A percentile compares a stretch with the other conserved stretches of the same genome.
Conservation (phyloP, 2,329 filamentous ascomycete genomes). For the Trichoderma brevicompactum region DNA sequence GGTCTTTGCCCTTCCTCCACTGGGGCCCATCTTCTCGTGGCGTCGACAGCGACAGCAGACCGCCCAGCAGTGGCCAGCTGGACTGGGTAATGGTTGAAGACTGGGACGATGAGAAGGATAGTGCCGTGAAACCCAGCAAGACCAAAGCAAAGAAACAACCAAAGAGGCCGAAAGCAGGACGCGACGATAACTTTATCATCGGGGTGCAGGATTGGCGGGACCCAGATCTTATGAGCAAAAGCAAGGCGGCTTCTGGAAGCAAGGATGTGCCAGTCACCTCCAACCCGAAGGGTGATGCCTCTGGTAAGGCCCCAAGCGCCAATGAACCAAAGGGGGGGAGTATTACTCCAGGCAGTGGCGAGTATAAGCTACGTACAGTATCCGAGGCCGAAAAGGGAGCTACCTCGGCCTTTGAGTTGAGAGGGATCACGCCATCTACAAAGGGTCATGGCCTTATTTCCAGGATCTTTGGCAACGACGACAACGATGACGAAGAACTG, state of each 20-base stretch:
- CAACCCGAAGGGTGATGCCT: slow-evolving; percentile 16
- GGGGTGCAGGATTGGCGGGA: slow-evolving; percentile 89
- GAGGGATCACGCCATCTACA: slow-evolving; percentile 35
- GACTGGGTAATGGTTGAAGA: slow-evolving; percentile 74
- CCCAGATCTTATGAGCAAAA: slow-evolving; percentile 57
- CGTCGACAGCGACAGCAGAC: slow-evolving; percentile 60
- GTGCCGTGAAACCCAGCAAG: slow-evolving; percentile 47
- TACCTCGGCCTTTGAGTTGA: neutral
- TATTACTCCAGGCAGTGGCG: slow-evolving; percentile 72
- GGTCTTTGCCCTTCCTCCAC: slow-evolving; percentile 52
- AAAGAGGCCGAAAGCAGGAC: slow-evolving; percentile 19
- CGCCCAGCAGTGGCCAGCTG: slow-evolving; percentile 72
- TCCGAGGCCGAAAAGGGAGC: slow-evolving; percentile 20
- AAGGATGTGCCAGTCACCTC: slow-evolving; percentile 13
- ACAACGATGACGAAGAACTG: slow-evolving; percentile 33
- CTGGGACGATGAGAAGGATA: slow-evolving; percentile 62
- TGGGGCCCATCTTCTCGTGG: slow-evolving; percentile 40
- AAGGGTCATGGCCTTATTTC: slow-evolving; percentile 50
- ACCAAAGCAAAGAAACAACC: slow-evolving; percentile 37
- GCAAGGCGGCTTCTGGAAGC: neutral
- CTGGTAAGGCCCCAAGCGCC: slow-evolving; percentile 17
- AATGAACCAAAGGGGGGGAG: slow-evolving; percentile 64
- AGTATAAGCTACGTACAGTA: slow-evolving; percentile 54
- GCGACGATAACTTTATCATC: slow-evolving; percentile 70
- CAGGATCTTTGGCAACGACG: slow-evolving; percentile 55